Evolutionary conservation across 805 yeast genomes (phyloP).

Genomic region (Lipomyces orientalis): DNA sequence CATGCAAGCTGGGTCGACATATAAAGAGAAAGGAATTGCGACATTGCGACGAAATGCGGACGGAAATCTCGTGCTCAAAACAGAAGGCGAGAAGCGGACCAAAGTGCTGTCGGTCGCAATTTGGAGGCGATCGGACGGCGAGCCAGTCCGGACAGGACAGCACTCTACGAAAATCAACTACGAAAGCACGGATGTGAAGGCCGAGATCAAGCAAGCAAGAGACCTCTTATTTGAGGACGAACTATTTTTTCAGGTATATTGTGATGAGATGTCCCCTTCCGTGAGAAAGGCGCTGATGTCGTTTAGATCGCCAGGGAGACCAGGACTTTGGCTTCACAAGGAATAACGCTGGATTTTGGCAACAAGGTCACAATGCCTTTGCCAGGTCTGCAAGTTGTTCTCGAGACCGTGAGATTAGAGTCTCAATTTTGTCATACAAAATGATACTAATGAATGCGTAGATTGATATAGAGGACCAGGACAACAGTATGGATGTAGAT

Average conservation of each 20-base stretch:
- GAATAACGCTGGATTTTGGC: constrained; percentile 64
- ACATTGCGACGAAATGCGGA: constrained; percentile 59
- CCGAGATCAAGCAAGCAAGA: constrained; percentile 70
- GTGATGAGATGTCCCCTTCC: background rate
- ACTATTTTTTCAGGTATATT: constrained; percentile 63
- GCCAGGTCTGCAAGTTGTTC: constrained; percentile 69
- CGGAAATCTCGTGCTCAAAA: constrained; percentile 53
- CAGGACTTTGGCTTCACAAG: constrained; percentile 65
- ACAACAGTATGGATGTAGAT: constrained; percentile 8
- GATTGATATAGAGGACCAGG: background rate
- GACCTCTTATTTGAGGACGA: constrained; percentile 87
- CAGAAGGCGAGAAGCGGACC: constrained; percentile 47
- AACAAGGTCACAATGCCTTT: constrained; percentile 70
- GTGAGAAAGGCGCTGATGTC: background rate
- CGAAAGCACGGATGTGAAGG: constrained; percentile 47
- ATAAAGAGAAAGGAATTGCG: constrained; percentile 77
- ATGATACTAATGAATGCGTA: background rate
- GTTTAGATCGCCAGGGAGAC: constrained; percentile 69
- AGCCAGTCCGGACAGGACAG: constrained; percentile 6
- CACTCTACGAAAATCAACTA: constrained; percentile 1
- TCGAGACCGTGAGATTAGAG: constrained; percentile 54
- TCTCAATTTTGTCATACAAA: background rate
- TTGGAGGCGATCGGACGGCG: constrained; percentile 46
- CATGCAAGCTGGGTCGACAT: constrained; percentile 70
- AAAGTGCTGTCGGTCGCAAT: constrained; percentile 64